Conservation (phyloP, 495 filamentous ascomycete species). For the Penicillium paxilli region DNA sequence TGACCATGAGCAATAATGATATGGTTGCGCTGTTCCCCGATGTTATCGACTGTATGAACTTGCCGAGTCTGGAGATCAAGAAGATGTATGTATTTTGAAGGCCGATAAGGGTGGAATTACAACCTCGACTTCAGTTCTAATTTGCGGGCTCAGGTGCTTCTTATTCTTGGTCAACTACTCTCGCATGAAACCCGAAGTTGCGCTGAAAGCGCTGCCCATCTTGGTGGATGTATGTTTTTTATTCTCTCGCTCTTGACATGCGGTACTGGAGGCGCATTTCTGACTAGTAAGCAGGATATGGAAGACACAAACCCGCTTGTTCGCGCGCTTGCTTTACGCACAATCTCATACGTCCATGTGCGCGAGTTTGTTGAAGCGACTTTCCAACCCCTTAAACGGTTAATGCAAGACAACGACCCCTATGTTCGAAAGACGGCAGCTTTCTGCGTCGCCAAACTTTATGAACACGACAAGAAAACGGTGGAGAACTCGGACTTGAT, state of each 20-base stretch:
- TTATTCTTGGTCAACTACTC: constrained; percentile 97
- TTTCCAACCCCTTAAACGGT: constrained; percentile 74
- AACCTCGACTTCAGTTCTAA: constrained; percentile 14
- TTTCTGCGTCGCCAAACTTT: constrained; percentile 95
- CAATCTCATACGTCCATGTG: constrained; percentile 97
- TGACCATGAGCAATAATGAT: constrained; percentile 99
- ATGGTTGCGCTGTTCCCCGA: constrained; percentile 98
- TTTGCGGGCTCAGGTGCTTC: constrained; percentile 74
- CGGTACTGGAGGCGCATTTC: background rate
- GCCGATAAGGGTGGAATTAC: background rate
- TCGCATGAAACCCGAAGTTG: constrained; percentile 90
- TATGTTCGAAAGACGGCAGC: constrained; percentile 98
- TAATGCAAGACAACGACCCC: constrained; percentile 86
- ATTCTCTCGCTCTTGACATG: background rate
- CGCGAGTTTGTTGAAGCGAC: constrained; percentile 93
- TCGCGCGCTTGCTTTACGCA: constrained; percentile 87
- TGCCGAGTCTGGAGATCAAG: constrained; percentile 95
- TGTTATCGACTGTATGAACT: constrained; percentile 90
- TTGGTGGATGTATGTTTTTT: constrained; percentile 70
- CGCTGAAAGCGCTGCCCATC: constrained; percentile 87
- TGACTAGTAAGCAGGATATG: constrained; percentile 68
- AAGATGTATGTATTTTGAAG: constrained; percentile 76
- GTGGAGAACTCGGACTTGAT: constrained; percentile 92
- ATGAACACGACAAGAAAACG: constrained; percentile 90
- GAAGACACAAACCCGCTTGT: constrained; percentile 91